Percentiles rank a stretch among this genome's conserved stretches.
These are phyloP conservation scores for Hypericum perforatum DNA, from an alignment of 345 rosid genomes.

Conservation along the genomic window DNA sequence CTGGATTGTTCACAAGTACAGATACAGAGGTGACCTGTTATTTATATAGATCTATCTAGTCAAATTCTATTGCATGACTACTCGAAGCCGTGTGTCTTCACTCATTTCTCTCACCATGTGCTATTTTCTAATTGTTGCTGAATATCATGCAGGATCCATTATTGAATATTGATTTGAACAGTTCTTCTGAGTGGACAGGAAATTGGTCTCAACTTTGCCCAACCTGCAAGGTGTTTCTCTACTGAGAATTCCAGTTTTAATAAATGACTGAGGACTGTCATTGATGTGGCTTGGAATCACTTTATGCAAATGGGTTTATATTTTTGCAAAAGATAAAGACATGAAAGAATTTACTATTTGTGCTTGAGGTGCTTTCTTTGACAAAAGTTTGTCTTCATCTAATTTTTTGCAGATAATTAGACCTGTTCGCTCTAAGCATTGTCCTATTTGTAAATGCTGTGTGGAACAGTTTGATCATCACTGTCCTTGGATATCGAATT, in stretches of 20 bases:
- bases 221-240: conserved; percentile 72
- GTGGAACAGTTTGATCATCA: conserved; percentile 96
- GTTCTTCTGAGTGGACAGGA: conserved; percentile 61
- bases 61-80: not conserved
- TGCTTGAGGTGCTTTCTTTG: conserved; percentile 4
- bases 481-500: conserved; percentile 99
- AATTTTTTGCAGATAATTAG: conserved; percentile 59
- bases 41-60: not conserved
- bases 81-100: conserved; percentile 6
- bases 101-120: not conserved
- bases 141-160: conserved; percentile 58
- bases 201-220: conserved; percentile 99
- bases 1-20: conserved; percentile 24
- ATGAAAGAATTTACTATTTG: no score
- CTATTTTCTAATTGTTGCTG: not conserved
- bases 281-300: no score
- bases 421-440: conserved; percentile 93
- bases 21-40: conserved; percentile 39
- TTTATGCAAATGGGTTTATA: no score
- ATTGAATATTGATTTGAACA: conserved; percentile 54
- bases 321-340: no score
- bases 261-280: no score
- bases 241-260: no score
- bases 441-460: conserved; percentile 77
- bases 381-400: conserved; percentile 5